Evolutionary conservation across 2,329 filamentous ascomycete species (phyloP).

Genomic region (Aspergillus quadricinctus): DNA sequence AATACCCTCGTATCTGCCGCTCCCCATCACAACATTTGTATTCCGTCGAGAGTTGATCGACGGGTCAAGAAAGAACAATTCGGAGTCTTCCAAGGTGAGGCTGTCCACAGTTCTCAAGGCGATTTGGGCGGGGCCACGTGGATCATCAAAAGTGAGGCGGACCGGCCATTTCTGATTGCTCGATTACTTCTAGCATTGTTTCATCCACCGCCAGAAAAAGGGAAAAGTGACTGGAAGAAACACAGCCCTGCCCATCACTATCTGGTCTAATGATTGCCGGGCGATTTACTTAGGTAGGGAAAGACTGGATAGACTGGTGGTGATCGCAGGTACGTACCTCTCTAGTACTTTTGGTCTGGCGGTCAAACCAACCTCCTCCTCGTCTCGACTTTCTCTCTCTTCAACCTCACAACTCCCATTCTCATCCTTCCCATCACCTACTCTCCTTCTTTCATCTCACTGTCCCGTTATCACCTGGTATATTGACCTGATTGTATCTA

Average conservation of each 20-base stretch:
- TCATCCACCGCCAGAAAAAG: not conserved
- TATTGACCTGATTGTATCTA: constrained; percentile 4
- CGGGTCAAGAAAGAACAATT: not conserved
- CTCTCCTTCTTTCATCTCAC: constrained; percentile 5
- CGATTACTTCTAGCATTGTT: not conserved
- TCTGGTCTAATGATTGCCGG: not conserved
- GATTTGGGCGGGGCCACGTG: constrained; percentile 24
- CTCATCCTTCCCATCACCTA: not conserved
- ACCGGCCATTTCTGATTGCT: not conserved
- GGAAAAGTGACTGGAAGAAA: not conserved
- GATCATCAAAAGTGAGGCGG: constrained; percentile 27
- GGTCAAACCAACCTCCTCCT: constrained; percentile 4
- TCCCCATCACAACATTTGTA: not conserved
- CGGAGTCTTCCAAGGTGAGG: not conserved
- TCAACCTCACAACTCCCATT: not conserved
- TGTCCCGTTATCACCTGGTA: constrained; percentile 5
- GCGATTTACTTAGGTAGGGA: not conserved
- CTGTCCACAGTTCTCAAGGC: not conserved
- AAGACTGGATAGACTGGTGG: not conserved
- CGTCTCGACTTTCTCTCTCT: not conserved
- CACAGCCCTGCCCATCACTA: not conserved
- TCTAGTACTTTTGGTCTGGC: constrained; percentile 9
- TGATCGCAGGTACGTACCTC: constrained; percentile 11
- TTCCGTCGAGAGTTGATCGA: no score
- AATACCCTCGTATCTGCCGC: not conserved